phyloP scores from a whole-genome alignment of 2,329 filamentous ascomycete genomes.

The Coniochaeta sp. region DNA sequence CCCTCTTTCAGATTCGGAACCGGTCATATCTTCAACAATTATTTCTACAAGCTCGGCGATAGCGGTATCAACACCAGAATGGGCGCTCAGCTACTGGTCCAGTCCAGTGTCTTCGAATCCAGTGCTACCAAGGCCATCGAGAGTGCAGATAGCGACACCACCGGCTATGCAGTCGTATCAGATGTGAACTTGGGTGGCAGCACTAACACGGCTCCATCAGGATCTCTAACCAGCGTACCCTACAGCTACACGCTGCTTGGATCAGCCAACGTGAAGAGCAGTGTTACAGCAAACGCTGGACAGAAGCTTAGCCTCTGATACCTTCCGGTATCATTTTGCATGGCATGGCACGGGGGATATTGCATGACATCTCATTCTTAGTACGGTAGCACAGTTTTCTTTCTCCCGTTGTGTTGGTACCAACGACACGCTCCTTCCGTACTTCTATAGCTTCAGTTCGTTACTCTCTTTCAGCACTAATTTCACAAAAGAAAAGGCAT shows the following conservation, averaged over 20 bases:
- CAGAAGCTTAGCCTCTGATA: constrained; percentile 28
- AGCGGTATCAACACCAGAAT: constrained; percentile 49
- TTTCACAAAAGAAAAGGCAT: no score
- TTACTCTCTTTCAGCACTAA: no score
- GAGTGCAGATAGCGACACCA: constrained; percentile 31
- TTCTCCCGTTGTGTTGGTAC: no score
- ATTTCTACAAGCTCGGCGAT: constrained; percentile 37
- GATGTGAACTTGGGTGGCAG: constrained; percentile 37
- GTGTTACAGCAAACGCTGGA: constrained; percentile 31
- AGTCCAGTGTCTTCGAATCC: constrained; percentile 44
- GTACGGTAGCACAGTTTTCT: no score
- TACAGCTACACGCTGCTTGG: constrained; percentile 49
- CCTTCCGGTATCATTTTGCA: no score
- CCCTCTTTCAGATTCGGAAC: constrained; percentile 62
- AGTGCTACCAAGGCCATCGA: constrained; percentile 27
- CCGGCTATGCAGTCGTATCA: constrained; percentile 32
- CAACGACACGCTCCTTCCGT: no score
- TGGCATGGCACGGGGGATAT: no score
- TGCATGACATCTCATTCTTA: no score
- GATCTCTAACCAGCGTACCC: constrained; percentile 43
- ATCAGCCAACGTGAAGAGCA: constrained; percentile 34
- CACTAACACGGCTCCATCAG: constrained; percentile 39
- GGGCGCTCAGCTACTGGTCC: constrained; percentile 50
- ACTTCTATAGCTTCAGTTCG: no score
- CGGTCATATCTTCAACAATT: constrained; percentile 48